Base-by-base conservation (phyloP, 2,329 filamentous ascomycete genomes). In the Paecilomyces fulvus region DNA sequence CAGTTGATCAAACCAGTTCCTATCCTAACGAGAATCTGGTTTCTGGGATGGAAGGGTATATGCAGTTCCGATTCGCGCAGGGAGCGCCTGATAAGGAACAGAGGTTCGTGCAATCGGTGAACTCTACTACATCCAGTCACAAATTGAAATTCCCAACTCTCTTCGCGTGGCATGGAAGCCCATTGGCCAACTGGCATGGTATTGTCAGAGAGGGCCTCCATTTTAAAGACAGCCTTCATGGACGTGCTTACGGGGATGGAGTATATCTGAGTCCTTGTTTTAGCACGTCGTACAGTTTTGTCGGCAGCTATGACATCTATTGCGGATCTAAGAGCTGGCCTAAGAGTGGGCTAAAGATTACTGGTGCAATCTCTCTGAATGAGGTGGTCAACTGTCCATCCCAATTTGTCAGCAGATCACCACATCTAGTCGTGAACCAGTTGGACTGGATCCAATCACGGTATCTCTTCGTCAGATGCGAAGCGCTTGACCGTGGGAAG, bases 401-500 rank as follows among this genome's bases (percentile, higher is more conserved):
- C 0, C 65, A 86, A 49, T 96, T 89, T 64, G 70, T 79, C 4
- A 80, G 75, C 59, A 63, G 8, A 0, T 60, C 0, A 0, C 86
- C 86, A 0, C 83, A 85, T 72, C 84, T 89, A 51, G 92, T 96
- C 8, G 84, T 96, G 1, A 69, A 81, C 25, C 78, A 90, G 49
- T 74, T 87, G 9, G 87, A 95, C 65, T 96, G 92, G 92, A 91
- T 95, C 58, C 90, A 95, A 66, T 91, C 90, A 25, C 83, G 91
- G 49, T 96, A 95, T 70, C 78, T 96, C 1, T 89, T 96, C 62
- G 83, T 89, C 46, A 64, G 74, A 53, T 69, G 70, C 57, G 50
- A 56, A 8, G 52, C 17, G 56, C 30, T 52, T 33, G 17, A 12
- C 33, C n/a, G 30, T 20, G 50, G 10, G 3, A 54, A 14, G 14